Evolutionary conservation across 169 alveolate genomes (phyloP), one percentile per base, ranked within the genome.

Genomic region (Plasmodium cynomolgi): DNA sequence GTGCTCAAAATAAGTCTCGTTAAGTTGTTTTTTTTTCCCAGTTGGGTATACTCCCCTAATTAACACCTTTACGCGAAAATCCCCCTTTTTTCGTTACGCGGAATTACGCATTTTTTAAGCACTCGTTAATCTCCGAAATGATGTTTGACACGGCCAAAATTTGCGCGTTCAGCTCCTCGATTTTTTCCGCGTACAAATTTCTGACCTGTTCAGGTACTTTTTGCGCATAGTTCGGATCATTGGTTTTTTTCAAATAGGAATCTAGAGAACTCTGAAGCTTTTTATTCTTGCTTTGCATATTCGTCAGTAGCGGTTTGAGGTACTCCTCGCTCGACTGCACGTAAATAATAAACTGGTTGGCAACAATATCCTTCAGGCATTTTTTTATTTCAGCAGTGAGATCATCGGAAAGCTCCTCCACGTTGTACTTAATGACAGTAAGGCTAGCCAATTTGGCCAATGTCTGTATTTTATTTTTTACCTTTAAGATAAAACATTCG

Each of bases 161-260:
- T 73, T 91, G 92, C 34, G 95, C 47, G 39, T 71, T 82, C 37
- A 97, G 95, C 77, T 97, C 96, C 72, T 96, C 95, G 6, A 97
- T 90, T 84, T 97, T 97, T 44, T 96, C 96, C 34, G 96, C 93
- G 85, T 97, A 97, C 82, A 97, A 95, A 92, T 72, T 95, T 39
- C 97, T 91, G 20, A 97, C 96, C 85, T 91, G 93, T 41, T 95
- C 97, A 26, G 98, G 98, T 72, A 97, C 98, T 95, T 97, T 97
- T 44, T 92, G 93, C 88, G 92, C 97, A 83, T 96, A 96, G 93
- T 97, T 96, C 15, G 98, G 98, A 41, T 96, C 96, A 72, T 94
- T 95, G 33, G 95, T 81, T 88, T 96, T 94, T 95, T 97, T 96
- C 50, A 44, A 80, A 74, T 96, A 95, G 8, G 97, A 93, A 84